Percentiles rank a stretch among this genome's conserved stretches.
phyloP scores from a whole-genome alignment of 176 grass and related monocot species.

The Ampelocalamus luodianensis region DNA sequence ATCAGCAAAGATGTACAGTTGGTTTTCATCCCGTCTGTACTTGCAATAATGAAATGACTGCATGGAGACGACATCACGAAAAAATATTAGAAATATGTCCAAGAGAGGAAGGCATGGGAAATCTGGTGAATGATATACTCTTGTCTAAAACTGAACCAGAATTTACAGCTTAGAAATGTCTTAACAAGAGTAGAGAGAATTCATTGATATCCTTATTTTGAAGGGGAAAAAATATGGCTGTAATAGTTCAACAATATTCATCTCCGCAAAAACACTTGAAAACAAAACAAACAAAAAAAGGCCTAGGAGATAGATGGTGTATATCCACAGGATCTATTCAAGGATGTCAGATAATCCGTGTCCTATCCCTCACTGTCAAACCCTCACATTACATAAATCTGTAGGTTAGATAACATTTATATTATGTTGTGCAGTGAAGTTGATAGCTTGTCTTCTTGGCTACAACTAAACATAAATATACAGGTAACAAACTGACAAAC shows the following conservation, averaged over 20 bases:
- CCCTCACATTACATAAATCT: neutral
- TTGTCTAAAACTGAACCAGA: constrained; percentile 5
- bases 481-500: neutral
- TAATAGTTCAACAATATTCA: neutral
- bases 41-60: constrained; percentile 99
- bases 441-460: constrained; percentile 6
- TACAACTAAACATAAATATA: neutral
- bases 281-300: constrained; percentile 13
- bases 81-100: constrained; percentile 44
- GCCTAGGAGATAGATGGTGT: constrained; percentile 1
- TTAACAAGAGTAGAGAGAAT: neutral
- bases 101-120: neutral
- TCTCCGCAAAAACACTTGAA: neutral
- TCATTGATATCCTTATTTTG: neutral
- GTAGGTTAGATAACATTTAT: neutral
- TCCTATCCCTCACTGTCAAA: constrained; percentile 6
- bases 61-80: constrained; percentile 45
- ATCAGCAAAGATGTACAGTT: constrained; percentile 97
- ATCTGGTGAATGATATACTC: neutral
- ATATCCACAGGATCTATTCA: constrained; percentile 22
- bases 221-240: neutral
- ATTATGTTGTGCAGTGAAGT: constrained; percentile 2
- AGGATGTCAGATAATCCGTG: neutral
- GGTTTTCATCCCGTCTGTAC: constrained; percentile 96
- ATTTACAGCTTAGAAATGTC: constrained; percentile 2